Conservation (phyloP, 1,284 basidiomycete genomes). For the Xerocomus minutiporus region DNA sequence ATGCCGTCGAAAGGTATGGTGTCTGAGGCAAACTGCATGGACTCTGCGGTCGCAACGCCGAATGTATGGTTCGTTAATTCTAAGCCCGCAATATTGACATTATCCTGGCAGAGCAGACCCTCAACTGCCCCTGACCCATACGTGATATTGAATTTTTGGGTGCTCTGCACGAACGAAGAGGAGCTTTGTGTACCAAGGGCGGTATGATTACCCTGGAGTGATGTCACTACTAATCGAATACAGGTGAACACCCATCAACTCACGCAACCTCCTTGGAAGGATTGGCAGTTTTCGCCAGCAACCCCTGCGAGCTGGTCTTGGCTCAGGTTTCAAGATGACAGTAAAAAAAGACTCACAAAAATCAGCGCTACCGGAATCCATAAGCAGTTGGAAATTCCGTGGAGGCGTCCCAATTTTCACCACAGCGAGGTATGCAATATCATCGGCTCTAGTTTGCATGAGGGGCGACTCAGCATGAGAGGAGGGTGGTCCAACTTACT, state of each 20-base stretch:
- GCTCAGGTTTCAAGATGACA: neutral
- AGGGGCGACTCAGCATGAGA: neutral
- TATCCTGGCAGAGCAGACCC: constrained; percentile 66
- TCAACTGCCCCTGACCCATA: constrained; percentile 74
- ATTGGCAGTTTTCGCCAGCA: constrained; percentile 28
- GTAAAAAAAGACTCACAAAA: constrained; percentile 44
- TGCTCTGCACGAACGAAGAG: constrained; percentile 56
- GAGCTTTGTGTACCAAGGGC: constrained; percentile 67
- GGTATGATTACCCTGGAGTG: constrained; percentile 54
- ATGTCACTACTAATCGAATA: constrained; percentile 7
- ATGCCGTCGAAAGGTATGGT: constrained; percentile 70
- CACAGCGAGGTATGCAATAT: constrained; percentile 61
- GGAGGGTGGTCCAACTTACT: constrained; percentile 38
- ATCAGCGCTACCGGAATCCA: constrained; percentile 86
- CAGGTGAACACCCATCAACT: constrained; percentile 3
- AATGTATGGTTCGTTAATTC: constrained; percentile 61
- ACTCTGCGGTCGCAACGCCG: constrained; percentile 66
- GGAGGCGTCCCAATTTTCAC: constrained; percentile 79
- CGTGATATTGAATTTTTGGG: constrained; percentile 60
- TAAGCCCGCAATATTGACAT: constrained; percentile 66
- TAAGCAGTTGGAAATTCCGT: constrained; percentile 64
- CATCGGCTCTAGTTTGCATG: constrained; percentile 35
- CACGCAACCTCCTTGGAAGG: constrained; percentile 25
- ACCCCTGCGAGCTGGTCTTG: constrained; percentile 20
- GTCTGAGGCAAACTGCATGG: constrained; percentile 55